These are phyloP conservation scores for Amylostereum areolatum DNA, from an alignment of 1,284 basidiomycete species.

Conservation along the genomic window DNA sequence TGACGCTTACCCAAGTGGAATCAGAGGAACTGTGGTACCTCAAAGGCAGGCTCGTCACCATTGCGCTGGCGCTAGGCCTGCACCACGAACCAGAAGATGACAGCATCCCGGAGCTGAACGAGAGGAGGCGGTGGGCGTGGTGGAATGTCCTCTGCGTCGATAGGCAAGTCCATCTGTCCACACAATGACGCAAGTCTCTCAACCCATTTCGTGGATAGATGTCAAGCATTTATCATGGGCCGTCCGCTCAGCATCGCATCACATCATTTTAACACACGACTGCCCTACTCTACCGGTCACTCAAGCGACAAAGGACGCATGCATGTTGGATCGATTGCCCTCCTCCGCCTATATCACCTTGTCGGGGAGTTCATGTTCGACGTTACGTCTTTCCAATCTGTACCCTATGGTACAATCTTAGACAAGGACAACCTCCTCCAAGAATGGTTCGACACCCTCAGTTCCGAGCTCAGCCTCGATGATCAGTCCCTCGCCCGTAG, in stretches of 20 bases:
- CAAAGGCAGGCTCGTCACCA: slow-evolving; percentile 64
- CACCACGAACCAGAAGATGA: slow-evolving; percentile 75
- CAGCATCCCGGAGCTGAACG: slow-evolving; percentile 58
- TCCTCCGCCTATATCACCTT: slow-evolving; percentile 68
- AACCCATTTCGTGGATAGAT: slow-evolving; percentile 33
- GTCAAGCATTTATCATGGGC: slow-evolving; percentile 83
- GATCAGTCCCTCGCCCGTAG: slow-evolving; percentile 66
- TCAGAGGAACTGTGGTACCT: slow-evolving; percentile 75
- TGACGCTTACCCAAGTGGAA: slow-evolving; percentile 65
- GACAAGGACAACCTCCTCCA: slow-evolving; percentile 61
- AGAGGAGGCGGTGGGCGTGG: slow-evolving; percentile 79
- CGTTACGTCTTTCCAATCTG: slow-evolving; percentile 67
- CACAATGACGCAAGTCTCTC: neutral
- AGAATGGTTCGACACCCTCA: slow-evolving; percentile 69
- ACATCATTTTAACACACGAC: slow-evolving; percentile 73
- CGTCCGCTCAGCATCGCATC: slow-evolving; percentile 67
- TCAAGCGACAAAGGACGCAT: slow-evolving; percentile 55
- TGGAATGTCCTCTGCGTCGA: slow-evolving; percentile 79
- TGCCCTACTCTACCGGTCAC: slow-evolving; percentile 61
- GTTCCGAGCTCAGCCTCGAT: slow-evolving; percentile 65
- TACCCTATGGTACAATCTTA: slow-evolving; percentile 64
- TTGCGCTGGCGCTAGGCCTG: slow-evolving; percentile 74
- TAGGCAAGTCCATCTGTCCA: slow-evolving; percentile 39
- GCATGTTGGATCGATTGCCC: slow-evolving; percentile 66
- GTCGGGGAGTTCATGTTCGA: slow-evolving; percentile 79